phyloP scores from a whole-genome alignment of 768 basidiomycete species.

The Zangia roseola region DNA sequence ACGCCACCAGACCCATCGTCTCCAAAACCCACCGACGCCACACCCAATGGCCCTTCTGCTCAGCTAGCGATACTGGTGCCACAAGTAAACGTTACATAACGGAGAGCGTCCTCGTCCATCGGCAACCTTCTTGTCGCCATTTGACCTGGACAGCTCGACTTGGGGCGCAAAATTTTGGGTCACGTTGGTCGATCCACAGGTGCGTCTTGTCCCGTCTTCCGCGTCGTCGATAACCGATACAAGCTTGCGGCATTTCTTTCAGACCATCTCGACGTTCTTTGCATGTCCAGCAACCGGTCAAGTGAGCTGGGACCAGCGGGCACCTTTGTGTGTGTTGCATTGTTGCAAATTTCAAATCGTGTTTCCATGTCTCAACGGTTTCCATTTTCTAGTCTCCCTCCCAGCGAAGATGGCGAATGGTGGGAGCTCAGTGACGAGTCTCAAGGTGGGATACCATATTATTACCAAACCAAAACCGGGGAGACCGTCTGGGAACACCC shows the following conservation, averaged over 20 bases:
- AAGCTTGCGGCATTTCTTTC: conserved; percentile 6
- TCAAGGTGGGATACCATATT: conserved; percentile 83
- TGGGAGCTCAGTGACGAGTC: conserved; percentile 91
- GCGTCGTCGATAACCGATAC: conserved; percentile 7
- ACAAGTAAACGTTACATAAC: conserved; percentile 36
- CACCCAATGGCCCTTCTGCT: conserved; percentile 11
- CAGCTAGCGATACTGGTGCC: conserved; percentile 26
- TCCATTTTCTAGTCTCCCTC: conserved; percentile 60
- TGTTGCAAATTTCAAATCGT: conserved; percentile 15
- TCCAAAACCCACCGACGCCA: conserved; percentile 8
- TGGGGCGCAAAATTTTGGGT: conserved; percentile 97
- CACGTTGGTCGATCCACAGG: conserved; percentile 88
- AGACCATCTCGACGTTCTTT: conserved; percentile 74
- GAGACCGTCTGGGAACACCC: conserved; percentile 95
- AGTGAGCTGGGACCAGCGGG: conserved; percentile 90
- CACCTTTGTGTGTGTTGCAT: conserved; percentile 70
- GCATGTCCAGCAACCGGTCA: conserved; percentile 92
- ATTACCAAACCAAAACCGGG: conserved; percentile 90
- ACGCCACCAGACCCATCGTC: conserved; percentile 5
- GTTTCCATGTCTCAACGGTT: conserved; percentile 9
- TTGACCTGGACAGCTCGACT: conserved; percentile 42
- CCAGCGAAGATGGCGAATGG: conserved; percentile 86
- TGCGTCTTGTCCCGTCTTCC: conserved; percentile 35
- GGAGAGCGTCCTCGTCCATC: conserved; percentile 35
- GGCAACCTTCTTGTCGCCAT: conserved; percentile 12